These are phyloP conservation scores for Prosopis cineraria DNA, from an alignment of 306 rosid species.

Conservation along the genomic window DNA sequence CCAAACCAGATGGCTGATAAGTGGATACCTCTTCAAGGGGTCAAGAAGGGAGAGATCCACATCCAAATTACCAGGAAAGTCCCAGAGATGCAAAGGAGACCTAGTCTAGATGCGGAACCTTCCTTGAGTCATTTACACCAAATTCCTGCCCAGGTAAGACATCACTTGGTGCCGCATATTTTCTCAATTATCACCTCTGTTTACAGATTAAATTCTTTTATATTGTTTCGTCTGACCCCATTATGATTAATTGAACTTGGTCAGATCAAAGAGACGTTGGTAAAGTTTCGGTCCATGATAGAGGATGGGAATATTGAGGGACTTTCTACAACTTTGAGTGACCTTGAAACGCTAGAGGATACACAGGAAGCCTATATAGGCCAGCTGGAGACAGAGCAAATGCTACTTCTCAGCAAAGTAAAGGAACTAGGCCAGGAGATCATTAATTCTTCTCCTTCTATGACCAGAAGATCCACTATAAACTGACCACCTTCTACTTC, in stretches of 20 bases:
- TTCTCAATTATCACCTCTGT: neutral
- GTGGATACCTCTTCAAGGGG: slow-evolving; percentile 99
- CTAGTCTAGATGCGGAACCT: slow-evolving; percentile 66
- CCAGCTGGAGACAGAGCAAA: slow-evolving; percentile 84
- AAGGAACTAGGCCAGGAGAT: slow-evolving; percentile 85
- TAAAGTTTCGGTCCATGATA: slow-evolving; percentile 56
- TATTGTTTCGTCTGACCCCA: slow-evolving; percentile 22
- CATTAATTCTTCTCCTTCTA: slow-evolving; percentile 57
- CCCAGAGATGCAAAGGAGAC: slow-evolving; percentile 63
- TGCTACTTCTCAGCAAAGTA: slow-evolving; percentile 80
- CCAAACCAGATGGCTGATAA: slow-evolving; percentile 79
- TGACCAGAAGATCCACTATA: slow-evolving; percentile 48
- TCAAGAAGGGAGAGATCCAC: slow-evolving; percentile 87
- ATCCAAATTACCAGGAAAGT: slow-evolving; percentile 83
- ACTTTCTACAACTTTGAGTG: slow-evolving; percentile 57
- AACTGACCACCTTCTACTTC: slow-evolving; percentile 31
- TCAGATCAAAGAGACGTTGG: slow-evolving; percentile 78
- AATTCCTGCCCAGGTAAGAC: slow-evolving; percentile 66
- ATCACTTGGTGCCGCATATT: neutral
- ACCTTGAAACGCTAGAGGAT: slow-evolving; percentile 75
- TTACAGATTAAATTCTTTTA: neutral
- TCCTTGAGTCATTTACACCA: slow-evolving; percentile 71
- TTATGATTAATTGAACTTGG: slow-evolving; percentile 28
- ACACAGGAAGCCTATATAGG: slow-evolving; percentile 71
- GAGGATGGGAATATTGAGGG: slow-evolving; percentile 77